Base-by-base conservation (phyloP, 352 stramenopile genomes). In the Globisporangium lucens region DNA sequence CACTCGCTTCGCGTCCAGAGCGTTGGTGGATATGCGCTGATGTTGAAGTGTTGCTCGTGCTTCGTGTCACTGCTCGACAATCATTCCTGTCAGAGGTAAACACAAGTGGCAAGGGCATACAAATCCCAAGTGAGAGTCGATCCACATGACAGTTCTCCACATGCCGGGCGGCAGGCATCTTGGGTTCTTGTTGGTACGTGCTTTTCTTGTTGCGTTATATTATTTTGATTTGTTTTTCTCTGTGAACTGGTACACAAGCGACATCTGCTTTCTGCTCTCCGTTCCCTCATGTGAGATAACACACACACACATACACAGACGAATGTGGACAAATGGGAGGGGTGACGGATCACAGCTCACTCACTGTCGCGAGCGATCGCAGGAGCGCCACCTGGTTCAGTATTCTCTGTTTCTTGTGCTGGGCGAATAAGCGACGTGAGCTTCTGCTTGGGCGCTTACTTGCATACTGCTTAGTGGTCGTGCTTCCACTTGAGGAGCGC, bases 401-500 rank as follows among this genome's bases (percentile, higher is more conserved):
- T 56, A 33, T 56, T 35, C 35, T 13, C 7, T 20, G 22, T 51
- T 51, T 20, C 43, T 51, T 51, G 17, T 51, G 17, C 43, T 51
- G 43, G 22, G 17, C 43, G 20, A 51, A 51, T 51, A 12, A 24
- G 17, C 43, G 43, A 30, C 51, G 7, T 9, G 51, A 57, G 24
- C 22, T 20, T 33, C 0, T n/a, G 10, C 22, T 15, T 20, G 29
- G 27, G 27, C 30, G 29, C 33, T 49, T 47, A n/a, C n/a, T 38
- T 52, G 27, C 17, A 12, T 33, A 24, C 3, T 38, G 58, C 67
- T 77, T 94, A 94, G 70, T 91, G 83, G 70, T 93, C 75, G 82
- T 95, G 87, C 82, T 95, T 95, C 87, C 87, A 95, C 81, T 95
- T 93, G 76, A 95, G 84, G 61, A 95, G 80, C 61, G 83, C 85